Conservation (phyloP, 148 eudicot genomes). For the Fagopyrum homotropicum region DNA sequence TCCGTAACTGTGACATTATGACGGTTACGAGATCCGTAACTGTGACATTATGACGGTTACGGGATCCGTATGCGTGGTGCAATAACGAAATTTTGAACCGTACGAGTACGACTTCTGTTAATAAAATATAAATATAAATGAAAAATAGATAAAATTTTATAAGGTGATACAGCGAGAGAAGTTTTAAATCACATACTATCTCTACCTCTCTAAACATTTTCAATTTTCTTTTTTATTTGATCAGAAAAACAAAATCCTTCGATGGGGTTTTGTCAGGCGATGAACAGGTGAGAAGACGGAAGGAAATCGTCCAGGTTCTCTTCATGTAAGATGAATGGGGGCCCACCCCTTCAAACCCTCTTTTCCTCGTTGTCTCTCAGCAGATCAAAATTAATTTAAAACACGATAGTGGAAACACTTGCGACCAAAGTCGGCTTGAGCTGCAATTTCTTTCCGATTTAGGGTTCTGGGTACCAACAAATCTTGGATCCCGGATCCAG, state of each 20-base stretch:
- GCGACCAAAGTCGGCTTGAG: slow-evolving; percentile 11
- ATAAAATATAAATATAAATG: no score
- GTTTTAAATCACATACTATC: neutral
- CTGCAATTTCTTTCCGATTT: slow-evolving; percentile 3
- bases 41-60: no score
- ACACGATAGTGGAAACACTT: neutral
- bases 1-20: no score
- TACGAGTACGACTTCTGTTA: no score
- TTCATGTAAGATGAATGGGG: slow-evolving; percentile 3
- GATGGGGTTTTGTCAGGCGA: neutral
- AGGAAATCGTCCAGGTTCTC: slow-evolving; percentile 15
- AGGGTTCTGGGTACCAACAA: neutral
- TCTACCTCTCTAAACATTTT: neutral
- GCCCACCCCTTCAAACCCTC: neutral
- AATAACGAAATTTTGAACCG: no score
- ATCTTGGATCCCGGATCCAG: slow-evolving; percentile 2
- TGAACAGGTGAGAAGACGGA: slow-evolving; percentile 1
- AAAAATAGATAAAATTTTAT: no score
- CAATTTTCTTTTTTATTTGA: neutral
- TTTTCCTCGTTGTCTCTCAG: slow-evolving; percentile 6
- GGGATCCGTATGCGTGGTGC: no score
- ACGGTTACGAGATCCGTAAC: no score
- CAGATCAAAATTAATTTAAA: neutral
- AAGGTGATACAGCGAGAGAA: no score
- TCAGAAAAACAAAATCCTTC: neutral